Evolutionary conservation across 2,329 filamentous ascomycete species (phyloP).

Genomic region (Colletotrichum echinochloae): DNA sequence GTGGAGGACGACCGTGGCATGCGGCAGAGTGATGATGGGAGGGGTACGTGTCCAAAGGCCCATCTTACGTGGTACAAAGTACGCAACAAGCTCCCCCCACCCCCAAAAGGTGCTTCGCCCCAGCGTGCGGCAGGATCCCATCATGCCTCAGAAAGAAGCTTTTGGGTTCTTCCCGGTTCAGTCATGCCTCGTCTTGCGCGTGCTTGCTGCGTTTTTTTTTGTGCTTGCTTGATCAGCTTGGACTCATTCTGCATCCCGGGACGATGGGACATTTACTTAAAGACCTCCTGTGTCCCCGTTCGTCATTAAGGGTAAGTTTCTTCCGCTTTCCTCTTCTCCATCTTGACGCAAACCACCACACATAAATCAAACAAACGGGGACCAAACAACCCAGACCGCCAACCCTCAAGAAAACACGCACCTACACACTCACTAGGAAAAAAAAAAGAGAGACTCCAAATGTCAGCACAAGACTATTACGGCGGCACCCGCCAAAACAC

Average conservation of each 20-base stretch:
- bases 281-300: not conserved
- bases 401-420: no score
- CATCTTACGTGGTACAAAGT: no score
- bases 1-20: constrained; percentile 2
- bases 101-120: constrained; percentile 24
- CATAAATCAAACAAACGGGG: not conserved
- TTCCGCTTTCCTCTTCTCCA: not conserved
- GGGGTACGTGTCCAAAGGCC: not conserved
- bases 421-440: no score
- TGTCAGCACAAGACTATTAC: constrained; percentile 46
- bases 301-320: fast-evolving
- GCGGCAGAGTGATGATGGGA: not conserved
- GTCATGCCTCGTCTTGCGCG: constrained; percentile 13
- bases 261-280: constrained; percentile 19
- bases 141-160: constrained; percentile 4
- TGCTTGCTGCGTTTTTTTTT: no score
- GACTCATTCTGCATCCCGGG: constrained; percentile 1
- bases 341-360: not conserved
- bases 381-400: no score
- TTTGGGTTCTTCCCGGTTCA: constrained; percentile 4
- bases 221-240: constrained; percentile 1
- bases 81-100: not conserved
- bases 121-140: constrained; percentile 30
- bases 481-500: constrained; percentile 37
- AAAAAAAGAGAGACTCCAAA: not conserved